Evolutionary conservation across 1,284 basidiomycete genomes (phyloP).

Genomic region (Melampsora americana): DNA sequence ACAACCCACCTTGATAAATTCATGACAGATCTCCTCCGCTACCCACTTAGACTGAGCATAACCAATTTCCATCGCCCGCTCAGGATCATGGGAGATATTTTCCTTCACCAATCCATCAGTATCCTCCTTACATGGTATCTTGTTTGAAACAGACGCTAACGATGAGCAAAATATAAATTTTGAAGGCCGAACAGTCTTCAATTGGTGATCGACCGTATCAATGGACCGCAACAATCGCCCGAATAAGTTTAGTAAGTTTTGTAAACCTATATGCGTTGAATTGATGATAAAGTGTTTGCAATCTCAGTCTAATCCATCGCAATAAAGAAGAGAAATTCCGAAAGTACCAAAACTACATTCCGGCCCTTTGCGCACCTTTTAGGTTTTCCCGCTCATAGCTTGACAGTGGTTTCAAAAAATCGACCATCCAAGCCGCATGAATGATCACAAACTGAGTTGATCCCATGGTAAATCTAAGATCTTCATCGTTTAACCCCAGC

Average conservation of each 20-base stretch:
- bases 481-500: slow-evolving; percentile 43
- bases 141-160: slow-evolving; percentile 57
- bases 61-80: slow-evolving; percentile 59
- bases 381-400: slow-evolving; percentile 47
- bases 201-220: too few relatives aligned
- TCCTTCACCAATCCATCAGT: slow-evolving; percentile 53
- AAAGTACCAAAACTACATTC: background rate
- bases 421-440: slow-evolving; percentile 51
- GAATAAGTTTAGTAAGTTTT: background rate
- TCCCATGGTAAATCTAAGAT: background rate
- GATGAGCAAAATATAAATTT: slow-evolving; percentile 64
- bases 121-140: slow-evolving; percentile 45
- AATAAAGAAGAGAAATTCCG: too few relatives aligned
- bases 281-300: too few relatives aligned
- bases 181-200: slow-evolving; percentile 49
- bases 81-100: slow-evolving; percentile 55
- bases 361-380: background rate
- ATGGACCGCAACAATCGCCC: background rate
- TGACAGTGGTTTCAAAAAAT: slow-evolving; percentile 48
- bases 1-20: slow-evolving; percentile 51
- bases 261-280: background rate
- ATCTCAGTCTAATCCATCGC: too few relatives aligned
- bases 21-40: slow-evolving; percentile 61
- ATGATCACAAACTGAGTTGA: slow-evolving; percentile 33
- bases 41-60: slow-evolving; percentile 66